Base-by-base conservation (phyloP, 805 yeast genomes). In the Candida ascalaphidarum region DNA sequence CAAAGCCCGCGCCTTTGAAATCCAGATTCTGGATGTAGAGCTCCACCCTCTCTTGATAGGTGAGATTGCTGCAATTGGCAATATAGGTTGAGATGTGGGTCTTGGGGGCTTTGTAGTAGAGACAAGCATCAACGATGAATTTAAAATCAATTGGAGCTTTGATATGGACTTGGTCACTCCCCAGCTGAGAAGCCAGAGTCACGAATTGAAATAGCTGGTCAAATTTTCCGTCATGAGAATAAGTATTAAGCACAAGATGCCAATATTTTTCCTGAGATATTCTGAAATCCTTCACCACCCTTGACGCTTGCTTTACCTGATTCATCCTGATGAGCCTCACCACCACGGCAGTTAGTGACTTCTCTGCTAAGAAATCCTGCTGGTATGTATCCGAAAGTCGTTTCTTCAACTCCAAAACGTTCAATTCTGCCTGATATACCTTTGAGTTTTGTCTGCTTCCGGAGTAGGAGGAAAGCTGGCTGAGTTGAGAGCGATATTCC, bases 81-180 rank as follows among this genome's bases (percentile, higher is more conserved):
- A 85, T 67, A 41, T 78, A 83, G 12, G 55, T 44, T 0, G 77
- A 65, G 1, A 89, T 83, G 27, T 76, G 76, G 14, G 71, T 57
- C 21, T 62, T 54, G 18, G 78, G 77, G 0, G 76, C 81, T 4
- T 67, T 59, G 30, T 61, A 62, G 4, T 41, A 44, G 22, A 69
- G 42, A 21, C 78, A 65, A 21, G 71, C 68, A 11, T 66, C 58
- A 31, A 63, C 81, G 37, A 85, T 76, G 1, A 80, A 76, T 34
- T 64, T 66, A 34, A 77, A 78, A 0, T 89, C 86, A 23, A 85
- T 81, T 0, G 83, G 81, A 0, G 92, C 73, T 35, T 72, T 77
- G 17, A 44, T 34, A 25, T 58, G 62, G 2, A 52, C 46, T 3
- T 55, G 60, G 0, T 77, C 69, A 41, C 75, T 68, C 17, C 70